phyloP scores from a whole-genome alignment of 768 basidiomycete genomes.

The Lanmaoa pseudosensibilis region DNA sequence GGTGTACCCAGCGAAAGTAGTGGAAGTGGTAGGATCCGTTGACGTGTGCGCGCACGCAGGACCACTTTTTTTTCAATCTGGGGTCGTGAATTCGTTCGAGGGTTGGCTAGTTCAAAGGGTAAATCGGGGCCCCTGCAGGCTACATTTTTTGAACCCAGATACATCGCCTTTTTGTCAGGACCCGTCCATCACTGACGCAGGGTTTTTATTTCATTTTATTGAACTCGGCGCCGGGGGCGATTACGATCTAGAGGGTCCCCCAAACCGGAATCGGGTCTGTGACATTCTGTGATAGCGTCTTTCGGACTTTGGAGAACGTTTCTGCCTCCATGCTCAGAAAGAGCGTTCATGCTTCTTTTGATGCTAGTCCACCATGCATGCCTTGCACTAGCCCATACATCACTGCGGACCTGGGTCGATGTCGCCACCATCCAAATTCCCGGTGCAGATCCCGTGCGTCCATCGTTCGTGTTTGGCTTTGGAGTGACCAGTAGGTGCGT shows the following conservation, averaged over 20 bases:
- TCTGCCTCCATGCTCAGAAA: conserved; percentile 25
- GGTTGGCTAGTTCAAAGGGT: not conserved
- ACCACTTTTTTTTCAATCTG: not conserved
- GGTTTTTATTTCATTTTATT: not conserved
- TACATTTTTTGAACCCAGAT: not conserved
- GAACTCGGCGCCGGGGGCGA: conserved; percentile 6
- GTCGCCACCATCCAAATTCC: conserved; percentile 25
- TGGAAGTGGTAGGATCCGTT: not conserved
- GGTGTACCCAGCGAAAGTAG: not conserved
- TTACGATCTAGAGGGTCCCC: conserved; percentile 4
- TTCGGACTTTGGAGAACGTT: conserved; percentile 25
- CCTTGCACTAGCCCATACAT: conserved; percentile 17
- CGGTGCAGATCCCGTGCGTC: conserved; percentile 21
- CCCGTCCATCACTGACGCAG: not conserved
- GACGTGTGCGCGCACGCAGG: not conserved
- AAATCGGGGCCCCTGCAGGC: conserved; percentile 5
- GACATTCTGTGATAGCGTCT: conserved; percentile 18
- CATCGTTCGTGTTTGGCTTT: conserved; percentile 15
- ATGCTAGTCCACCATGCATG: conserved; percentile 11
- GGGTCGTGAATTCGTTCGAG: not conserved
- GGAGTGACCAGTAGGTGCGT: conserved; percentile 9
- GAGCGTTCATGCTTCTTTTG: too few species aligned
- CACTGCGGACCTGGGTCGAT: conserved; percentile 23
- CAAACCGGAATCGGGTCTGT: not conserved
- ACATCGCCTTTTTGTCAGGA: not conserved